Conservation (phyloP, 2,329 filamentous ascomycete species). For the Fusarium pseudonygamai region DNA sequence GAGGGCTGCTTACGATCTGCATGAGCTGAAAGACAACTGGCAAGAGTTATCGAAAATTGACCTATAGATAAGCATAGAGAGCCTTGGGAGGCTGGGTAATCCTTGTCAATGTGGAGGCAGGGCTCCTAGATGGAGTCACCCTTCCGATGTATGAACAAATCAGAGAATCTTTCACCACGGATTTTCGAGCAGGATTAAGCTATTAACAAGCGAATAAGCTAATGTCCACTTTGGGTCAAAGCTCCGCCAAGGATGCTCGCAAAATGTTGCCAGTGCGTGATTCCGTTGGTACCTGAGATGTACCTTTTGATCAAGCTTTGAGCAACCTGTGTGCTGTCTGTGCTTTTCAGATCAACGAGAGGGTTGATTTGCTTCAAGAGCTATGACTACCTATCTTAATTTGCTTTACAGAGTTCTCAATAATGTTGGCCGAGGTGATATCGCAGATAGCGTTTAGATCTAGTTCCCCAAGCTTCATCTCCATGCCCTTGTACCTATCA, state of each 20-base stretch:
- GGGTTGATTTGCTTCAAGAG: background rate
- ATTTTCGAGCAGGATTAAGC: background rate
- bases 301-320: background rate
- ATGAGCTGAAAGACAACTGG: background rate
- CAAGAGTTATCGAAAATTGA: background rate
- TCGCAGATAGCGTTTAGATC: background rate
- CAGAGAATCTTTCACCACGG: background rate
- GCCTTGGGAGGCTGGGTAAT: background rate
- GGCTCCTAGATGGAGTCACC: background rate
- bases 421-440: background rate
- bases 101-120: background rate
- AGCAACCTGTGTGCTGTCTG: background rate
- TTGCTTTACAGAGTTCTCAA: background rate
- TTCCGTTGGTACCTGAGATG: background rate
- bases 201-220: background rate
- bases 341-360: background rate
- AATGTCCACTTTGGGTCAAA: background rate
- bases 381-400: background rate
- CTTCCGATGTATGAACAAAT: background rate
- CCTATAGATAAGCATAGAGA: background rate
- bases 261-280: background rate
- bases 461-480: background rate
- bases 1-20: background rate
- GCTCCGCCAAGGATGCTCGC: background rate
- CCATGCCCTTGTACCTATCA: background rate